phyloP scores from a whole-genome alignment of 2,329 filamentous ascomycete species.

The Aspergillus luchuensis region DNA sequence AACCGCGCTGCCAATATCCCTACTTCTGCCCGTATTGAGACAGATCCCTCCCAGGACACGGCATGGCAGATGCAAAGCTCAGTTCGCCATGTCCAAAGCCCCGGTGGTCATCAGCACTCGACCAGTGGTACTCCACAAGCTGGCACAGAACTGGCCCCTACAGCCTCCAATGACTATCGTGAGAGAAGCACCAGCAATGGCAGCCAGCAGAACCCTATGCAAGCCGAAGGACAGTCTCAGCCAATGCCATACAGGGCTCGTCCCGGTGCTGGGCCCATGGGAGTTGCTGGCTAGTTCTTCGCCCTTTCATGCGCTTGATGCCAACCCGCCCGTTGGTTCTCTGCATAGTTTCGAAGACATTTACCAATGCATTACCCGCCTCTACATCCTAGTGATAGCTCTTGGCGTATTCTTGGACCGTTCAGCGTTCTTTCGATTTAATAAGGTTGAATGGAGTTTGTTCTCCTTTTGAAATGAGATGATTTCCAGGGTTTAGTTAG shows the following conservation, averaged over 20 bases:
- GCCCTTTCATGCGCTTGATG: conserved; percentile 17
- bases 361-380: conserved; percentile 11
- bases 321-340: conserved; percentile 12
- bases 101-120: conserved; percentile 40
- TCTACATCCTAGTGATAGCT: conserved; percentile 13
- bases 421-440: conserved; percentile 33
- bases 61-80: conserved; percentile 82
- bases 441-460: conserved; percentile 36
- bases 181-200: conserved; percentile 40
- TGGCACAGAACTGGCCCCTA: conserved; percentile 30
- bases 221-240: conserved; percentile 35
- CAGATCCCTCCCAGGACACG: conserved; percentile 71
- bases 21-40: conserved; percentile 71
- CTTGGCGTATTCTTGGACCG: conserved; percentile 26
- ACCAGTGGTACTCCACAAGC: conserved; percentile 28
- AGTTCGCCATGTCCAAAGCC: conserved; percentile 69
- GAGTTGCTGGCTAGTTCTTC: conserved; percentile 37
- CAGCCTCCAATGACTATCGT: conserved; percentile 31
- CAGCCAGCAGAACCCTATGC: conserved; percentile 31
- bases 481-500: conserved; percentile 26
- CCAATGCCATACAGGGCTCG: conserved; percentile 41
- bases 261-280: conserved; percentile 42
- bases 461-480: conserved; percentile 22
- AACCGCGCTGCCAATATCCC: conserved; percentile 44
- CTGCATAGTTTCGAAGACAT: conserved; percentile 16